A percentile compares a stretch with the other conserved stretches of the same genome.
These are phyloP conservation scores for Monosporascus sp. DNA, from an alignment of 2,329 filamentous ascomycete species.

Conservation along the genomic window DNA sequence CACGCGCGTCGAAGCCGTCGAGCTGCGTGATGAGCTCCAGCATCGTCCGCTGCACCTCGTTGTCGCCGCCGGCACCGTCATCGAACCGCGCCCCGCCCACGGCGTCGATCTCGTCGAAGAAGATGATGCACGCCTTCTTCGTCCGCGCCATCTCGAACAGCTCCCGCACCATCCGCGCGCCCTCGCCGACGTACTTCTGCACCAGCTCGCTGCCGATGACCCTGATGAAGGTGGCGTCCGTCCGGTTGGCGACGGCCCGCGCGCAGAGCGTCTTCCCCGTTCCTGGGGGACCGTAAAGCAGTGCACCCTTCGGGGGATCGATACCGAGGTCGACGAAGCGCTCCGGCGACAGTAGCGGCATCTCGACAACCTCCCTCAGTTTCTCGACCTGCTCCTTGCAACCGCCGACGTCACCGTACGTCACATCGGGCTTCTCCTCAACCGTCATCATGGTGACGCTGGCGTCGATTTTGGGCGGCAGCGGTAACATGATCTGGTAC, in stretches of 20 bases:
- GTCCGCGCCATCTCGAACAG: slow-evolving; percentile 99
- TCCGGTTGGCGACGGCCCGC: slow-evolving; percentile 93
- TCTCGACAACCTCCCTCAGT: slow-evolving; percentile 95
- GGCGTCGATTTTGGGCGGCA: slow-evolving; percentile 97
- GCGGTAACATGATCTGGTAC: slow-evolving; percentile 94
- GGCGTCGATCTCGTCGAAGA: slow-evolving; percentile 98
- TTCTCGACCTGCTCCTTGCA: slow-evolving; percentile 99
- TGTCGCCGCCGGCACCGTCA: slow-evolving; percentile 92
- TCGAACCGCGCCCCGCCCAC: slow-evolving; percentile 95
- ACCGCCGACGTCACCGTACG: slow-evolving; percentile 96
- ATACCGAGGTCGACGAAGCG: slow-evolving; percentile 98
- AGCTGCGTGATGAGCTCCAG: slow-evolving; percentile 95
- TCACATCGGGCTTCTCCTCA: slow-evolving; percentile 98
- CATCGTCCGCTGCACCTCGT: slow-evolving; percentile 97
- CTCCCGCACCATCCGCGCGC: slow-evolving; percentile 96
- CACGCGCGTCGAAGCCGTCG: slow-evolving; percentile 91
- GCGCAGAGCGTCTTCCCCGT: slow-evolving; percentile 99
- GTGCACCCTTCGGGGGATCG: slow-evolving; percentile 93
- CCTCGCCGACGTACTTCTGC: slow-evolving; percentile 98
- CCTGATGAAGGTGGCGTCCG: slow-evolving; percentile 96
- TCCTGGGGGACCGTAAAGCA: slow-evolving; percentile 93
- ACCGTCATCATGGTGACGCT: slow-evolving; percentile 99
- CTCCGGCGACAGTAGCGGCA: slow-evolving; percentile 93
- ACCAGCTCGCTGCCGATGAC: slow-evolving; percentile 97
- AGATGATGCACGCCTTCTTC: slow-evolving; percentile 99